Conservation (phyloP, 2,329 filamentous ascomycete species). For the Madurella mycetomatis region DNA sequence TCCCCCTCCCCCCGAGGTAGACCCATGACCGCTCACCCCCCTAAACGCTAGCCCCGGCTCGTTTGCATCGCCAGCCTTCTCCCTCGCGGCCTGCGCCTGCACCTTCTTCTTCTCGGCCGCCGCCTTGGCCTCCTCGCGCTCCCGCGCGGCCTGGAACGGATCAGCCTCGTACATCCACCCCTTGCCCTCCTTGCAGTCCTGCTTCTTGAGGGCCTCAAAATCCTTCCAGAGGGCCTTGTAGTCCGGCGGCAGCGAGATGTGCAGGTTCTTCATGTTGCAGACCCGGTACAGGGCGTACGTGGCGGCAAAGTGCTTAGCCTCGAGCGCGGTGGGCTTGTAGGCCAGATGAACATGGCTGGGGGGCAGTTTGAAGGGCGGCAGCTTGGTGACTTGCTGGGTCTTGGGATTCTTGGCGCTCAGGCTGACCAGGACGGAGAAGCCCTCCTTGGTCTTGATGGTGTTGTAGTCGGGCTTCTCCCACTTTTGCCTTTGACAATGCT, state of each 20-base stretch:
- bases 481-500: conserved; percentile 92
- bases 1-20: conserved; percentile 34
- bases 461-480: conserved; percentile 94
- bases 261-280: conserved; percentile 91
- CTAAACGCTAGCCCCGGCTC: conserved; percentile 52
- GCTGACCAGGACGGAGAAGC: conserved; percentile 76
- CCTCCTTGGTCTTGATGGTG: conserved; percentile 68
- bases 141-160: conserved; percentile 76
- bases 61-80: conserved; percentile 55
- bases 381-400: conserved; percentile 68
- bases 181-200: conserved; percentile 72
- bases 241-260: conserved; percentile 87
- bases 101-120: conserved; percentile 74
- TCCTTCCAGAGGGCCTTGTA: conserved; percentile 91
- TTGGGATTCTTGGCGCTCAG: conserved; percentile 73
- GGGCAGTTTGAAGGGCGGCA: conserved; percentile 81
- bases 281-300: conserved; percentile 88
- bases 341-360: conserved; percentile 71
- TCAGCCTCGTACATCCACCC: conserved; percentile 95
- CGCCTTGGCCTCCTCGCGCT: conserved; percentile 73
- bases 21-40: conserved; percentile 34
- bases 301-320: conserved; percentile 89
- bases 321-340: conserved; percentile 71
- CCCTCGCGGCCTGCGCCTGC: conserved; percentile 63
- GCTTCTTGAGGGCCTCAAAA: conserved; percentile 75